A percentile compares a stretch with the other conserved stretches of the same genome.
phyloP scores from a whole-genome alignment of 257 asterid species.

The Ocimum tenuiflorum region DNA sequence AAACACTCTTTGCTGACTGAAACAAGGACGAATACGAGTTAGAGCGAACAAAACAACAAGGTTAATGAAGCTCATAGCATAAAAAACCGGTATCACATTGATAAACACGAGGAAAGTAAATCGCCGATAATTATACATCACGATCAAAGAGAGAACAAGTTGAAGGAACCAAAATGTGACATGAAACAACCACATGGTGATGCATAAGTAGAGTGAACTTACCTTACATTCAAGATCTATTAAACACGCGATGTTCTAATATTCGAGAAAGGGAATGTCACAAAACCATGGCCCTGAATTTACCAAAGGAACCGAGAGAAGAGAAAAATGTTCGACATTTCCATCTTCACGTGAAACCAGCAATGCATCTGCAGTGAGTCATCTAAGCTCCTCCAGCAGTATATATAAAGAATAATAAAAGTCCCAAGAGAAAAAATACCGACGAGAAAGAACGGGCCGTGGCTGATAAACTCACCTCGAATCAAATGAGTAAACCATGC shows the following conservation, averaged over 20 bases:
- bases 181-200: background rate
- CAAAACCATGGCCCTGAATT: slow-evolving; percentile 23
- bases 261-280: slow-evolving; percentile 1
- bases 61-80: background rate
- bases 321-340: background rate
- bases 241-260: slow-evolving; percentile 8
- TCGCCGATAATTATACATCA: background rate
- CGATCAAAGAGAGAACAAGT: too few species aligned
- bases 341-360: slow-evolving; percentile 8
- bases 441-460: slow-evolving; percentile 16
- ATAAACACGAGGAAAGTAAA: background rate
- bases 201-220: slow-evolving; percentile 8
- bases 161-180: too few species aligned
- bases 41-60: background rate
- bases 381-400: slow-evolving; percentile 31
- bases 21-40: slow-evolving; percentile 3
- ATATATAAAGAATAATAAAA: slow-evolving; percentile 13
- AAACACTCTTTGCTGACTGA: slow-evolving; percentile 82
- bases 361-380: slow-evolving; percentile 26
- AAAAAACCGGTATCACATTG: background rate
- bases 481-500: slow-evolving; percentile 29
- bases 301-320: slow-evolving; percentile 1
- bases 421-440: slow-evolving; percentile 7
- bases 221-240: slow-evolving; percentile 8
- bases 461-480: slow-evolving; percentile 38